Conservation (phyloP, 441 rosid species). For the Gossypium schwendimanii region DNA sequence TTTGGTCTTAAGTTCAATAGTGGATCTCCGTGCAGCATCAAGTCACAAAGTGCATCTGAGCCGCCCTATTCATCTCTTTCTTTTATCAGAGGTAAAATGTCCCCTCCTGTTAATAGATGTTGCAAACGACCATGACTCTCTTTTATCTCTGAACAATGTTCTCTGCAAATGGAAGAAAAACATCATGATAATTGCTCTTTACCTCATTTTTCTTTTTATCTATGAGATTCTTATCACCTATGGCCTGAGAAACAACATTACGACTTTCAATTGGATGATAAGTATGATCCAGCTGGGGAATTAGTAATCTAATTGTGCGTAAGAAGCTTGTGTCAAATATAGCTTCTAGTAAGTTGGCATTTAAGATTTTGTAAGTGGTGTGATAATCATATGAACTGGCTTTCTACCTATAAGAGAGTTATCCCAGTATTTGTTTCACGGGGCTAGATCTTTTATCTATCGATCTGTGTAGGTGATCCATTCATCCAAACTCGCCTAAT, state of each 20-base stretch:
- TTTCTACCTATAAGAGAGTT: background rate
- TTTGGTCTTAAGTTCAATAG: slow-evolving; percentile 53
- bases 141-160: background rate
- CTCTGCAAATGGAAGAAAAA: background rate
- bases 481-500: too few relatives aligned
- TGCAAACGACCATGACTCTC: background rate
- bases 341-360: background rate
- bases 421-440: background rate
- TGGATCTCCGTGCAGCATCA: slow-evolving; percentile 33
- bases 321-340: background rate
- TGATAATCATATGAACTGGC: background rate
- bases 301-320: background rate
- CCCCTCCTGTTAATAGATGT: background rate
- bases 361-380: background rate
- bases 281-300: background rate
- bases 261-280: background rate
- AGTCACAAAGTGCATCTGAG: slow-evolving; percentile 20
- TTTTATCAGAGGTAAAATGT: slow-evolving; percentile 43
- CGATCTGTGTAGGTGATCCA: too few relatives aligned
- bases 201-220: background rate
- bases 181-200: background rate
- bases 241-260: background rate
- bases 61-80: slow-evolving; percentile 40
- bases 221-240: background rate
- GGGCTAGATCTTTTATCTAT: too few relatives aligned